These are phyloP conservation scores for Trifolium fragiferum DNA, from an alignment of 306 rosid species.

Conservation along the genomic window DNA sequence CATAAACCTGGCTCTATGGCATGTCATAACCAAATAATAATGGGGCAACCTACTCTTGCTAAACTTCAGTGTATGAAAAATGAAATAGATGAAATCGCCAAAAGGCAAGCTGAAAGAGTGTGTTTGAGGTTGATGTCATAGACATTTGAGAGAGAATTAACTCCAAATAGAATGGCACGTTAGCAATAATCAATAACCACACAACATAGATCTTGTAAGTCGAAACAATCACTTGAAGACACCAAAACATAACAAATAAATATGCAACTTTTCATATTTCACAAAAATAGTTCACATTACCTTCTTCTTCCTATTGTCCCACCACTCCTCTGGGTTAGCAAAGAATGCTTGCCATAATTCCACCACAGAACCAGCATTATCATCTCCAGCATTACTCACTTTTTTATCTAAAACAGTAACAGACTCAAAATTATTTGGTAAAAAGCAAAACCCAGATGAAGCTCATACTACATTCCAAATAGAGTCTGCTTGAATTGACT, in stretches of 20 bases:
- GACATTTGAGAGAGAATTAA: slow-evolving; percentile 14
- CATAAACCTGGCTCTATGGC: neutral
- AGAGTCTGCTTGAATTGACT: neutral
- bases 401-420: slow-evolving; percentile 59
- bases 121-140: slow-evolving; percentile 29
- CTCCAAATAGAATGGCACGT: slow-evolving; percentile 10
- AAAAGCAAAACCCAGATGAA: slow-evolving; percentile 24
- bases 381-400: slow-evolving; percentile 46
- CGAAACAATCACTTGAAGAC: slow-evolving; percentile 21
- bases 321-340: slow-evolving; percentile 60
- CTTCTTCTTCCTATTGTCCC: slow-evolving; percentile 60
- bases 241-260: slow-evolving; percentile 1
- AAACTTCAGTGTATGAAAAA: slow-evolving; percentile 18
- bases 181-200: slow-evolving; percentile 12
- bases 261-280: neutral
- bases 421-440: neutral
- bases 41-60: slow-evolving; percentile 23
- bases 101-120: slow-evolving; percentile 37
- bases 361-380: slow-evolving; percentile 58
- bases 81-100: slow-evolving; percentile 4
- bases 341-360: slow-evolving; percentile 80
- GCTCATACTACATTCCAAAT: slow-evolving; percentile 7
- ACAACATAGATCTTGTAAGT: neutral
- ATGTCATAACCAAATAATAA: neutral
- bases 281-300: slow-evolving; percentile 31